Base-by-base conservation (phyloP, 129 eudicot genomes). In the Escallonia herrerae region DNA sequence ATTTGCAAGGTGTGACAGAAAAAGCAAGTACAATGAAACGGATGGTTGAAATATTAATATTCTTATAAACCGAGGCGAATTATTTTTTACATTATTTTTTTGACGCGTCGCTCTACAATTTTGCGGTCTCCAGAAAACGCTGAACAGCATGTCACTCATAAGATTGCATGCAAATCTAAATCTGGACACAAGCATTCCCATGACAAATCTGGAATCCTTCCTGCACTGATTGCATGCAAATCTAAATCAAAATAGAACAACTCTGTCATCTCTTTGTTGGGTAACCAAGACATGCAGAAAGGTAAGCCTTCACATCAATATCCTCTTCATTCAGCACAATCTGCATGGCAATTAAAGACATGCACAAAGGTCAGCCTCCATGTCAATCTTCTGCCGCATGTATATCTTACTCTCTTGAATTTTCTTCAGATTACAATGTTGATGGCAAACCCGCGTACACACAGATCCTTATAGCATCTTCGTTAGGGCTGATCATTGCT, bases 381-480 rank as follows among this genome's bases (percentile, higher is more conserved):
- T 51, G 47, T 40, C 13, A 33, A 41, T 42, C 55, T 11, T 37
- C 12, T 47, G 43, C 50, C 7, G 44, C 46, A 48, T 47, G 7
- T 10, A 5, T 33, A 39, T 38, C 11, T 43, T 53, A 67, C 43
- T 55, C 53, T 10, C 12, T 40, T 59, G 63, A 59, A 15, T 59
- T 40, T 40, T 12, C 46, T 65, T 50, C 67, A 75, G 84, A 75
- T 46, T 22, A 63, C 14, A 40, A 50, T 75, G 4, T 39, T 49
- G 41, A 8, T 66, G 50, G 45, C 66, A 81, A 72, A 65, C 68
- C 89, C 39, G 67, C 80, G 2, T 77, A 75, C 74, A 70, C 81
- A 56, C 82, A 83, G 62, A 84, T 89, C 83, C 56, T 89, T 22
- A 58, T 82, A 8, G 95, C 91, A 53, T 93, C 99, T 39, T 89